Evolutionary conservation across 345 rosid species (phyloP), one percentile per base, ranked within the genome.

Genomic region (Hibiscus trionum): DNA sequence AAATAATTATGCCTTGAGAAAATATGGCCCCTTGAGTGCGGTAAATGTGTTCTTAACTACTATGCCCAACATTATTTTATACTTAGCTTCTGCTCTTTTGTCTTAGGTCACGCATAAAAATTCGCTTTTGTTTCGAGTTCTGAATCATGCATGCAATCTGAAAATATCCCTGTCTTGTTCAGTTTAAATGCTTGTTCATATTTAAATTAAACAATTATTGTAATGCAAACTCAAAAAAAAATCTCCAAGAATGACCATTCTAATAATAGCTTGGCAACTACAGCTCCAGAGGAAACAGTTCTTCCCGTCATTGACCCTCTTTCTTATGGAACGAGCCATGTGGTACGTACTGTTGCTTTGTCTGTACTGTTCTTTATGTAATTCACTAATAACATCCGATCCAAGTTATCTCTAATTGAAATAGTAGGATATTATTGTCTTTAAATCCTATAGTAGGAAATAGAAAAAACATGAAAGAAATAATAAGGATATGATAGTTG

Each of bases 161-260:
- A 68, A 10, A 11, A 24, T 10, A 9, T 10, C 27, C n/a, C n/a
- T 68, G 31, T 68, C 10, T 68, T 29, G 19, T 50, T 29, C 3
- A 11, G 59, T 61, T 46, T 46, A 46, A 53, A 58, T 71, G 39
- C 61, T 49, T 74, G 9, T 37, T 26, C 11, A 52, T 44, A 7
- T 62, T 60, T 78, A 64, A 29, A n/a, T 79, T 15, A 26, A 75
- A 50, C 50, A 53, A n/a, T 39, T 79, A 42, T 60, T 69, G 2
- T 73, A 5, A n/a, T 86, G 86, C 90, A 95, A 97, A 95, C 99
- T 73, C 97, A 92, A 76, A 78, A 73, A 9, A 92, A 90, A 78
- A 64, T 60, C 71, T 60, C 87, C 61, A 86, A 84, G 81, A 82
- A 88, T 69, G 74, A 77, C 27, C 75, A 78, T 73, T 24, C 76